phyloP scores from a whole-genome alignment of 441 rosid species.

The Pelargonium cotyledonis region DNA sequence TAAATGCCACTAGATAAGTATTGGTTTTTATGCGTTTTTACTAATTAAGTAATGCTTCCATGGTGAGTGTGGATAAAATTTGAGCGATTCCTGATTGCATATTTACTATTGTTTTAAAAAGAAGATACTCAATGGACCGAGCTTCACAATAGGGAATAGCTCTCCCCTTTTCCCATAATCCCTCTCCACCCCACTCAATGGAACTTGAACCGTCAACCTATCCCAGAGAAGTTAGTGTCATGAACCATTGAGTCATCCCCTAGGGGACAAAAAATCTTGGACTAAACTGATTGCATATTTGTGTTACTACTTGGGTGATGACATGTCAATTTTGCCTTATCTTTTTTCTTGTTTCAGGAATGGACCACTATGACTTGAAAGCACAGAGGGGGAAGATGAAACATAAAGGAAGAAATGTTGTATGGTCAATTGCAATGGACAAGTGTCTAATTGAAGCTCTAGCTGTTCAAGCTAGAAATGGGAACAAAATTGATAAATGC shows the following conservation, averaged over 20 bases:
- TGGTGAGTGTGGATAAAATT: not conserved
- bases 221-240: too few species aligned
- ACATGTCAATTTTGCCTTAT: too few species aligned
- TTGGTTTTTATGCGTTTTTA: not conserved
- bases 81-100: not conserved
- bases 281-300: too few species aligned
- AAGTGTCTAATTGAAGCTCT: slow-evolving; percentile 82
- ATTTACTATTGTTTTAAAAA: too few species aligned
- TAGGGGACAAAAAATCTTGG: too few species aligned
- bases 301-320: too few species aligned
- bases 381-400: slow-evolving; percentile 64
- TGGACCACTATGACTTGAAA: slow-evolving; percentile 59
- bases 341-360: slow-evolving; percentile 35
- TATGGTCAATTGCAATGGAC: slow-evolving; percentile 91
- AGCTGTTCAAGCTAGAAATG: slow-evolving; percentile 67
- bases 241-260: too few species aligned
- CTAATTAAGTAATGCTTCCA: not conserved
- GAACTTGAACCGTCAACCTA: too few species aligned
- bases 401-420: slow-evolving; percentile 86
- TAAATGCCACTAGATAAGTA: not conserved
- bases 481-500: slow-evolving; percentile 78
- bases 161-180: too few species aligned
- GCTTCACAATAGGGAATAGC: too few species aligned
- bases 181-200: too few species aligned
- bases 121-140: too few species aligned